Base-by-base conservation (phyloP, 176 grass and related monocot genomes). In the Aegilops speltoides region DNA sequence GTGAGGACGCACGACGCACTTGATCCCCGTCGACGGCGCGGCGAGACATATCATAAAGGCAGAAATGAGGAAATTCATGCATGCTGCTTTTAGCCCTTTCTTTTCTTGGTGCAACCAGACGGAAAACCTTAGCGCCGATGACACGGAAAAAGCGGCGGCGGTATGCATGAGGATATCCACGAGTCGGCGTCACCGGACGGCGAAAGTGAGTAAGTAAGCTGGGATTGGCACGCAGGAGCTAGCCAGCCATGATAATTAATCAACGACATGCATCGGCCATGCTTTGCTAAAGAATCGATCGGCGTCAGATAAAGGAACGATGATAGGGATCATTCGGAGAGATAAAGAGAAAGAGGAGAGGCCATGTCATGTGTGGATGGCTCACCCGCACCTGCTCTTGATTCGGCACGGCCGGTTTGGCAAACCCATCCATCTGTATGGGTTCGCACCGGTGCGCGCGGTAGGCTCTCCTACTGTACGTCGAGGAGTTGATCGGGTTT, bases 41-140 rank as follows among this genome's bases (percentile, higher is more conserved):
- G 28, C 28, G 28, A n/a, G n/a, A n/a, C 33, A 46, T 46, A 46
- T 50, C 69, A n/a, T 40, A 63, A 87, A 81, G 48, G 16, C 66
- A 26, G 19, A 64, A 33, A 13, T 64, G 13, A 25, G 3, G 41
- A 56, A 82, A 11, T 82, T 52, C 10, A 1, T 6, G 36, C 33
- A 34, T 34, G 52, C 61, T 34, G 52, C 61, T 45, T 34, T 82
- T 19, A 7, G 38, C 2, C 56, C 33, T 19, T 1, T 31, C 4
- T 59, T 34, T 45, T 83, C 41, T 61, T 23, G 54, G 66, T 80
- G 68, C 68, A 81, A 75, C 38, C 63, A 82, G 45, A 37, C 10
- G n/a, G 46, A 57, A 22, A 29, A 50, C 11, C 26, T 81, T 62
- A 7, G 64, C 87, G 38, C 17, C 16, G 26, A 63, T 43, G 71